Evolutionary conservation across 1,284 basidiomycete species (phyloP), one percentile per base, ranked within the genome.

Genomic region (Cystobasidiaceae sp.): DNA sequence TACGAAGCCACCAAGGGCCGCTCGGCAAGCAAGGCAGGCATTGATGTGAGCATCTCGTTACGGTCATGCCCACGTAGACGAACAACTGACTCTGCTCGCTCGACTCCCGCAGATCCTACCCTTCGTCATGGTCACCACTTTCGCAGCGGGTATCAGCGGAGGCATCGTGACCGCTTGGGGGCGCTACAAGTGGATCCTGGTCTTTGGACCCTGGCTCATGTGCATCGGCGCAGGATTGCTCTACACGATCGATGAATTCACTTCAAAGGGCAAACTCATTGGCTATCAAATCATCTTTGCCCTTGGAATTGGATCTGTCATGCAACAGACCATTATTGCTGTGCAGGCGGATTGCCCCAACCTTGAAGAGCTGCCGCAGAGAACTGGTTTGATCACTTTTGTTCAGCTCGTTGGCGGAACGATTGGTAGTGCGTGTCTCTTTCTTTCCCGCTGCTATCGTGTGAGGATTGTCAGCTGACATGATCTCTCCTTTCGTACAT

Each of bases 251-350:
- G 70, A 73, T 45, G 72, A 73, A n/a, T 9, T 69, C 44, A 78
- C 78, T 0, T 63, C 77, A 2, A 72, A 70, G 57, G 68, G 75
- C 34, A 74, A 74, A 39, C 61, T 81, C n/a, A 76, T 79, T 49
- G 81, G 80, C 0, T 81, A 73, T 74, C 80, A 81, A 71, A 79
- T 81, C 72, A 71, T 81, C 67, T 45, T 72, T 28, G 71, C 63
- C 9, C 33, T 64, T 17, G 69, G 59, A 11, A 64, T 52, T 23
- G 61, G 61, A 19, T 25, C 51, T 17, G 61, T 64, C 17, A 55
- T 64, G 39, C 61, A 64, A 33, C 50, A 64, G 67, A 71, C 75
- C 4, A 70, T 80, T 44, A 74, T 80, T 23, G 75, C 79, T 13
- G 75, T 80, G 3, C 79, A 80, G 68, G 79, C 78, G 2, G 79